Evolutionary conservation across 495 filamentous ascomycete genomes (phyloP), one percentile per base, ranked within the genome.

Genomic region (Copromyces sp.): DNA sequence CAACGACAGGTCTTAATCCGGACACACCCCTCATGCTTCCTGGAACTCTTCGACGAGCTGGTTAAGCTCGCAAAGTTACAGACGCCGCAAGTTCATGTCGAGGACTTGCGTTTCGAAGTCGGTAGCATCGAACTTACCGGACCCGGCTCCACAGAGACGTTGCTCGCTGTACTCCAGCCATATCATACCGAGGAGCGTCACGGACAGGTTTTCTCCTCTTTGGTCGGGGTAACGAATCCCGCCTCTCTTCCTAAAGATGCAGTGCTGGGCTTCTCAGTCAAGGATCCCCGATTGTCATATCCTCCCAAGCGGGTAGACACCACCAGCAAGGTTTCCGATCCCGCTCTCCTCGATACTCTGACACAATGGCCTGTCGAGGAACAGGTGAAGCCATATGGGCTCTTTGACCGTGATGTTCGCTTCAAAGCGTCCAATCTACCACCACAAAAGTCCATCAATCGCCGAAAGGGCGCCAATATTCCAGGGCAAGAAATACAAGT

Each of bases 101-200:
- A 97, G 78, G 95, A 99, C 78, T 80, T 99, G 16, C 89, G 95
- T 3, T 98, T 93, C 77, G 94, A 98, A 75, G 91, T 99, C 79
- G 95, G 95, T 61, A 97, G 94, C 78, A 95, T 98, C 69, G 92
- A 97, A 74, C 83, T 98, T 70, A 90, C 88, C 0, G 95, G 95
- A 0, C 94, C 95, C 1, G 92, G 87, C 3, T 92, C 93, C 8
- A 94, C 92, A 3, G 94, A 98, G 80, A 86, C 93, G 3, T 82
- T 99, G 3, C 83, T 94, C 32, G 87, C 90, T 8, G 83, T 91
- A 20, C 85, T 99, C 69, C 85, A 87, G 68, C 90, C 94, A 29
- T 88, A 74, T 72, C 65, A 71, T 16, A 65, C 73, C 3, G 74
- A 80, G 44, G 81, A 86, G 35, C 82, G 77, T 16, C 87, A 91